Evolutionary conservation across 257 asterid species (phyloP), one percentile per base, ranked within the genome.

Genomic region (Linderniella brevidens): DNA sequence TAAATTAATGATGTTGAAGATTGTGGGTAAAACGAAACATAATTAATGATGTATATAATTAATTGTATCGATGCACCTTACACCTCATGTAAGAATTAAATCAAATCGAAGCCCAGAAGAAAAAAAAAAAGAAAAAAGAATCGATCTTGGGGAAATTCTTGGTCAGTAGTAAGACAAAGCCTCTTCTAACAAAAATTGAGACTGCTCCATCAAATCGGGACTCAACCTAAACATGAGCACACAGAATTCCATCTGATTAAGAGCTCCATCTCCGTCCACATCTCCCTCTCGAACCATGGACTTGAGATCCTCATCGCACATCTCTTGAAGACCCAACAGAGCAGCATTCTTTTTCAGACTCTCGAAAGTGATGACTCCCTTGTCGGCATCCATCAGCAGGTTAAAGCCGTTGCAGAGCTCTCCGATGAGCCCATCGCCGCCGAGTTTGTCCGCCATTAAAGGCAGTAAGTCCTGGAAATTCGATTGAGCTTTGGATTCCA

Each of bases 221-320:
- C 82, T 74, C 55, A 67, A 70, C 52, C 75, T 70, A 55, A 74
- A 74, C 82, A 74, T 70, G 53, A 74, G 29, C 9, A 74, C 78
- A 47, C 82, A 70, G 46, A 74, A 74, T 48, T 74, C 78, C 82
- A 74, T 70, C 70, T 70, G 82, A 59, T 70, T 67, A 37, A 74
- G 57, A 3, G 82, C 78, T 11, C 75, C 78, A 54, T 74, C 82
- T 38, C 82, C 82, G 48, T 74, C 82, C 46, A 74, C 64, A 17
- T 74, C 82, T 1, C 82, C 78, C 54, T 70, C 78, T 41, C 57
- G 60, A 0, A 67, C 45, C 78, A 71, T 71, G 8, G 59, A 9
- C 3, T 0, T 18, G 40, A 67, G 73, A 60, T 71, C 74, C 35
- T 60, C 74, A 48, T 67, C 71, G 3, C 69, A 67, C 46, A 71